Conservation (phyloP, 768 basidiomycete species). For the Boletus sp. region DNA sequence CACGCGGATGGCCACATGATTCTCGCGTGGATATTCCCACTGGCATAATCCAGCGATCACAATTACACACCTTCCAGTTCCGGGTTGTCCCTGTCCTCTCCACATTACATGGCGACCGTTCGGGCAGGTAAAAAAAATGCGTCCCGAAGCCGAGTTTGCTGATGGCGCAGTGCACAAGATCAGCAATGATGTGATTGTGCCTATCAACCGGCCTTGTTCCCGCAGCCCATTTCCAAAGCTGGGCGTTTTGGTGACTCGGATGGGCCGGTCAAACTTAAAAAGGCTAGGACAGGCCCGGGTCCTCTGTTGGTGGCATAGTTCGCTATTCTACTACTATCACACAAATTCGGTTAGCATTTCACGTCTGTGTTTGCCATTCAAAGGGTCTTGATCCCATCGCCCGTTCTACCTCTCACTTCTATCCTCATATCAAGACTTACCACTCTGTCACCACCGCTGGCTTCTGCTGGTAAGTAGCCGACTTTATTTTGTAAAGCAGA, state of each 20-base stretch:
- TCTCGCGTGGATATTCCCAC: slow-evolving; percentile 16
- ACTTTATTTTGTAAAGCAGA: background rate
- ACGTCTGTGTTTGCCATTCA: background rate
- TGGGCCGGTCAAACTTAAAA: slow-evolving; percentile 14
- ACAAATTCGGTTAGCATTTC: background rate
- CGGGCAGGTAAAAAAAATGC: slow-evolving; percentile 1
- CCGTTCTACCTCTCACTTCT: background rate
- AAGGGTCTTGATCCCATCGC: background rate
- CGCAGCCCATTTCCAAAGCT: slow-evolving; percentile 12
- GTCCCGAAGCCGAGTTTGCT: slow-evolving; percentile 2
- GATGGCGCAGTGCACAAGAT: background rate
- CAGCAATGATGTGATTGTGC: slow-evolving; percentile 16
- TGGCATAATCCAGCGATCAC: slow-evolving; percentile 9
- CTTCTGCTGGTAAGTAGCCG: slow-evolving; percentile 9
- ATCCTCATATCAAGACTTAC: background rate
- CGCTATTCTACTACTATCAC: slow-evolving; percentile 1
- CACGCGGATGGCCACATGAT: slow-evolving; percentile 9
- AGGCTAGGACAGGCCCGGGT: background rate
- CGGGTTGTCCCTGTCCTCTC: slow-evolving; percentile 8
- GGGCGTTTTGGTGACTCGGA: background rate
- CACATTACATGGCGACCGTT: slow-evolving; percentile 6
- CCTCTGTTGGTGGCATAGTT: background rate
- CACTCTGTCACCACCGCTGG: background rate
- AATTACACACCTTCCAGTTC: slow-evolving; percentile 19
- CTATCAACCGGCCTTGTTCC: slow-evolving; percentile 12